Evolutionary conservation across 441 rosid species (phyloP).

Genomic region (Theobroma grandiflorum): DNA sequence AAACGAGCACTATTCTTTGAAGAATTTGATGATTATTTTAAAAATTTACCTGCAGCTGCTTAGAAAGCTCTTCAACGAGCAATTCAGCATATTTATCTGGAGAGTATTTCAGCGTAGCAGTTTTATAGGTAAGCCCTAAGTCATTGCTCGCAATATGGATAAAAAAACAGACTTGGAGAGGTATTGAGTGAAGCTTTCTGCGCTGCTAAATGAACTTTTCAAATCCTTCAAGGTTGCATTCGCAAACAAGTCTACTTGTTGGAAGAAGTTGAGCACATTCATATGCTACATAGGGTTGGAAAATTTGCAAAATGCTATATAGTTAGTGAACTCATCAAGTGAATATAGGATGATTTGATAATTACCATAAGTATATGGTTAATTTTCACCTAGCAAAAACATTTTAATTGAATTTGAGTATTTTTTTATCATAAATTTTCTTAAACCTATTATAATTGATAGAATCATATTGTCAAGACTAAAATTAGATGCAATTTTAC

Average conservation of each 20-base stretch:
- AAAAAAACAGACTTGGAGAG: not conserved
- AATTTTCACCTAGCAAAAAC: too few relatives aligned
- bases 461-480: too few relatives aligned
- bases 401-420: too few relatives aligned
- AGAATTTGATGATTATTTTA: not conserved
- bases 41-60: constrained; percentile 19
- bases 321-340: not conserved
- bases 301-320: not conserved
- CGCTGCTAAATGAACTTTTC: not conserved
- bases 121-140: not conserved
- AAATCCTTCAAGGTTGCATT: not conserved
- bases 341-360: too few relatives aligned
- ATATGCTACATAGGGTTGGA: not conserved
- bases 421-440: too few relatives aligned
- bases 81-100: not conserved
- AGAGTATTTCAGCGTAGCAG: not conserved
- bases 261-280: not conserved
- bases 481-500: too few relatives aligned
- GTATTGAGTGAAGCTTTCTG: not conserved
- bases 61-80: constrained; percentile 18
- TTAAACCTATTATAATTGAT: too few relatives aligned
- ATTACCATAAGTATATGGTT: too few relatives aligned
- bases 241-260: constrained; percentile 16
- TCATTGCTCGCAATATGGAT: not conserved
- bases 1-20: too few relatives aligned